Base-by-base conservation (phyloP, 768 basidiomycete species). In the Lepiota venenata region DNA sequence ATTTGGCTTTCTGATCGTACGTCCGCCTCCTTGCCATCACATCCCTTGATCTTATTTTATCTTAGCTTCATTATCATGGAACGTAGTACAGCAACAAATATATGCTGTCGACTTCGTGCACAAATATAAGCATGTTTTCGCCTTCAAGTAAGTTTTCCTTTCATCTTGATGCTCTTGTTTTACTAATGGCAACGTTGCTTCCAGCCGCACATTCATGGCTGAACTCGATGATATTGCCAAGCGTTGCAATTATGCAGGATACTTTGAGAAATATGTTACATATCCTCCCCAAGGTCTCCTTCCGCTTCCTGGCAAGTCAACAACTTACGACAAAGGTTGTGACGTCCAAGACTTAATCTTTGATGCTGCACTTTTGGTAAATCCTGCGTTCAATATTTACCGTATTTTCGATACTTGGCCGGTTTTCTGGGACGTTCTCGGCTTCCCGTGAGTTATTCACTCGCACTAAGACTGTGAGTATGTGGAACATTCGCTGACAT, bases 301-400 rank as follows among this genome's bases (percentile, higher is more conserved):
- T 16, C 88, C 88, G 14, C 74, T 91, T 0, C 88, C 88, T 0
- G 83, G 83, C 6, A 75, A 68, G 15, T 80, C 80, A 0, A 71
- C 72, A 0, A 66, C 71, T 9, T 68, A 63, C 0, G 76, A 77
- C 27, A 63, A 58, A 8, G 83, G 78, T 18, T 91, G 89, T 58
- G 83, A 88, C 60, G 65, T 88, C 0, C 90, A 85, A 87, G 75
- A 79, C 21, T 67, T 72, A 29, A 83, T 91, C 50, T 82, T 87
- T 62, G 66, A 83, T 18, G 84, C 79, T 0, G 81, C 88, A 0
- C 58, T 88, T 16, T 47, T 68, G 2, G 68, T 87, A 58, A 90
- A 91, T 60, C 89, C 88, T 0, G 87, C 84, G 0, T 91, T 91
- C 71, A 76, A 91, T 59, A 76, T 88, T 6, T 91, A 91, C 64